Percentiles rank a stretch among this genome's conserved stretches.
phyloP scores from a whole-genome alignment of 495 filamentous ascomycete species.

The Daldinia caldariorum region DNA sequence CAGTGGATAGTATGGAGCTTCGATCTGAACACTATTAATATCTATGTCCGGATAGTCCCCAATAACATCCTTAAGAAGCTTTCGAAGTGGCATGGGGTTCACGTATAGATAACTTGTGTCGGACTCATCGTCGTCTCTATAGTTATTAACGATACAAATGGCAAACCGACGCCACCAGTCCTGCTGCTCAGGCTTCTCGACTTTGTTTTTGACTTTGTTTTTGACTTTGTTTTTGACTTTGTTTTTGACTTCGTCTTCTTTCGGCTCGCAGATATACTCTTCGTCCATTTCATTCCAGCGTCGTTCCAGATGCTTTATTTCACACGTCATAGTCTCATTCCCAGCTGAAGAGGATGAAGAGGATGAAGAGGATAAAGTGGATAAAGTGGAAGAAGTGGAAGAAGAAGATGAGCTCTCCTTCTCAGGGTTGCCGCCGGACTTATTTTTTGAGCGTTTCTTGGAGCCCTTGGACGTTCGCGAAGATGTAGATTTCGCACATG shows the following conservation, averaged over 20 bases:
- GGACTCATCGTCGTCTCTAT: constrained; percentile 37
- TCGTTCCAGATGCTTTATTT: constrained; percentile 53
- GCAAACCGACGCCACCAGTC: constrained; percentile 53
- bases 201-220: too few species aligned
- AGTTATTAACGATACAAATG: constrained; percentile 48
- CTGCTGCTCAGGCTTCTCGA: constrained; percentile 45
- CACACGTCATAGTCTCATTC: constrained; percentile 50
- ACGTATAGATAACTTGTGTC: constrained; percentile 46
- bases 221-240: too few species aligned
- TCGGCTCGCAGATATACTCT: constrained; percentile 44
- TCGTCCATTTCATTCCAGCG: constrained; percentile 45
- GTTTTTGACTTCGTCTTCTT: too few species aligned
- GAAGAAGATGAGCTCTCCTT: background rate
- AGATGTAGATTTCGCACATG: constrained; percentile 6
- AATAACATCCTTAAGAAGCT: constrained; percentile 48
- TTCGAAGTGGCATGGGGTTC: constrained; percentile 47
- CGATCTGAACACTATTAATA: constrained; percentile 47
- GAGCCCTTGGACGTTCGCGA: constrained; percentile 6
- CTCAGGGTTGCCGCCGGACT: background rate
- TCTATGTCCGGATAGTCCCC: constrained; percentile 47
- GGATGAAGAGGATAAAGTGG: too few species aligned
- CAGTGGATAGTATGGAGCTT: constrained; percentile 47
- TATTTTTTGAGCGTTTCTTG: background rate
- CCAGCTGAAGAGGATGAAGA: constrained; percentile 4
- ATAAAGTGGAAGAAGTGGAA: too few species aligned